These are phyloP conservation scores for Novymonas esmeraldas DNA, from an alignment of 208 protist species.

Conservation along the genomic window DNA sequence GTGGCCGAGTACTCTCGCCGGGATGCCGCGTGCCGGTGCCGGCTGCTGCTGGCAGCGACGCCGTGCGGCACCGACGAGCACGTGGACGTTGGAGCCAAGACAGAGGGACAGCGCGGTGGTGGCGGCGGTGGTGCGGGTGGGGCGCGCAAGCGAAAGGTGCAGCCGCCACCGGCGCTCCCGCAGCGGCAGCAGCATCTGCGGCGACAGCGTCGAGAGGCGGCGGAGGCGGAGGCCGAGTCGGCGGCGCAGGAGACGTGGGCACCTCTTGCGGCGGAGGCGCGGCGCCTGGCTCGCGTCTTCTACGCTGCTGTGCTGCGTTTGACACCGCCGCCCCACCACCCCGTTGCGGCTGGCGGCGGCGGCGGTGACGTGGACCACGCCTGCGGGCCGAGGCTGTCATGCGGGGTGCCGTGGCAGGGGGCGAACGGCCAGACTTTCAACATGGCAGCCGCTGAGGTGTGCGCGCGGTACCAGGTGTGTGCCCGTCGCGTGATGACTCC, in stretches of 20 bases:
- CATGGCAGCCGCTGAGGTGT: too few species aligned
- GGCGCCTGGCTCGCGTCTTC: background rate
- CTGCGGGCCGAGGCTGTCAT: too few species aligned
- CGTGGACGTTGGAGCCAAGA: background rate
- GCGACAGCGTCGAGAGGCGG: background rate
- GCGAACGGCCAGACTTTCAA: too few species aligned
- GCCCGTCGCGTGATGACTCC: too few species aligned
- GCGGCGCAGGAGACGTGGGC: constrained; percentile 6
- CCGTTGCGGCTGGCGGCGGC: too few species aligned
- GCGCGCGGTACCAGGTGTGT: too few species aligned
- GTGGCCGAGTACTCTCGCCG: constrained; percentile 7
- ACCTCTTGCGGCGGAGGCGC: background rate
- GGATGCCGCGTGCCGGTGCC: constrained; percentile 8
- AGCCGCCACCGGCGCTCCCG: background rate
- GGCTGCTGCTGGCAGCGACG: background rate
- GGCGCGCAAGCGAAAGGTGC: background rate
- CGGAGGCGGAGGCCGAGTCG: background rate
- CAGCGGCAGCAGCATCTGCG: background rate
- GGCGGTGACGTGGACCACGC: too few species aligned
- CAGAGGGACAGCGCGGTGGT: background rate
- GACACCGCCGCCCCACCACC: too few species aligned
- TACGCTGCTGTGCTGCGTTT: constrained; percentile 3
- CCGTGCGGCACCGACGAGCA: background rate
- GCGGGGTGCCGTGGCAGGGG: too few species aligned
- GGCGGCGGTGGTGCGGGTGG: background rate